These are phyloP conservation scores for Aureobasidium sp. DNA, from an alignment of 2,329 filamentous ascomycete genomes.

Conservation along the genomic window DNA sequence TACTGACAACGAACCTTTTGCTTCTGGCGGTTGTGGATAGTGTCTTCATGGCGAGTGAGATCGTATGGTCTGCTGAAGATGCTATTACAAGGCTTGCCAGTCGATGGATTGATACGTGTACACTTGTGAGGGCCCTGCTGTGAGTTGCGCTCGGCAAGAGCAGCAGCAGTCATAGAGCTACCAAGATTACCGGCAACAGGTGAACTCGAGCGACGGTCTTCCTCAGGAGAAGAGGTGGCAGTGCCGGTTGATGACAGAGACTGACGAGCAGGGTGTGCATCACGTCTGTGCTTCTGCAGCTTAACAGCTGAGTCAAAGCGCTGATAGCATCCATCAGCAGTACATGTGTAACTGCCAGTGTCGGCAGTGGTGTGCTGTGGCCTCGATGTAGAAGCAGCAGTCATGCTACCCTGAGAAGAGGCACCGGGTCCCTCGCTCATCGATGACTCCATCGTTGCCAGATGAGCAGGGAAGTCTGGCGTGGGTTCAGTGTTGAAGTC, in stretches of 20 bases:
- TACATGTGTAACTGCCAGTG: constrained; percentile 89
- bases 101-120: constrained; percentile 87
- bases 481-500: constrained; percentile 21
- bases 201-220: constrained; percentile 24
- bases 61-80: constrained; percentile 95
- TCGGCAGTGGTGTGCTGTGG: constrained; percentile 64
- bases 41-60: constrained; percentile 91
- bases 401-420: constrained; percentile 35
- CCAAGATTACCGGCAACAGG: constrained; percentile 22
- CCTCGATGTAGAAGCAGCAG: constrained; percentile 34
- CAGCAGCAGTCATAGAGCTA: constrained; percentile 45
- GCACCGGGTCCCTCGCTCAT: constrained; percentile 47
- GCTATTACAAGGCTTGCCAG: constrained; percentile 88
- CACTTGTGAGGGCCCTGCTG: constrained; percentile 92
- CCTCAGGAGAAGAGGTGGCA: constrained; percentile 32
- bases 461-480: constrained; percentile 52
- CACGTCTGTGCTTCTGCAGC: constrained; percentile 91
- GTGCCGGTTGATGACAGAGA: constrained; percentile 22
- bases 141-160: constrained; percentile 61
- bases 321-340: constrained; percentile 80
- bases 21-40: constrained; percentile 91
- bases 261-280: constrained; percentile 70
- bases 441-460: constrained; percentile 57
- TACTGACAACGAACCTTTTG: constrained; percentile 89
- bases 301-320: constrained; percentile 83